phyloP scores from a whole-genome alignment of 169 alveolate genomes.

The Eimeria necatrix region DNA sequence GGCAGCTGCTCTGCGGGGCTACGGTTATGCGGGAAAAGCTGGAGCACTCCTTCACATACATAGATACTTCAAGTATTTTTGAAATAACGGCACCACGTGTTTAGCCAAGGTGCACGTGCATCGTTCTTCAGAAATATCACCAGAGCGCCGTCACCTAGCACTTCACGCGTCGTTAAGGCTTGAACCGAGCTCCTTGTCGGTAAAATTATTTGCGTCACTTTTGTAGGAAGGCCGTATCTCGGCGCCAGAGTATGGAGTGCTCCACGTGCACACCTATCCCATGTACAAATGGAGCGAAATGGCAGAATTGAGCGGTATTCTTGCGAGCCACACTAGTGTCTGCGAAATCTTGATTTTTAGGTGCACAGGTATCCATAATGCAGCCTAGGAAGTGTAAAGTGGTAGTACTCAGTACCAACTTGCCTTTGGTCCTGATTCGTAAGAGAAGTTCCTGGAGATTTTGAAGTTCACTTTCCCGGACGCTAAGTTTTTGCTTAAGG shows the following conservation, averaged over 20 bases:
- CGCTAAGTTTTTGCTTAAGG: slow-evolving; percentile 23
- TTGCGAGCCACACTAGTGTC: no score
- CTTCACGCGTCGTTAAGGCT: no score
- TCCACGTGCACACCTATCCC: slow-evolving; percentile 58
- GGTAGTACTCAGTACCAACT: not conserved
- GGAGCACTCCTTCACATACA: no score
- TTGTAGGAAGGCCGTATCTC: slow-evolving; percentile 12
- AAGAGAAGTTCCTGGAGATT: slow-evolving; percentile 25
- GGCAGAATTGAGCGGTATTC: not conserved
- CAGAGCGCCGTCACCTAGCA: no score
- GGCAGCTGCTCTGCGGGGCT: no score
- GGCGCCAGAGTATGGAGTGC: slow-evolving; percentile 33
- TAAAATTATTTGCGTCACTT: not conserved
- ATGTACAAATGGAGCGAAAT: not conserved
- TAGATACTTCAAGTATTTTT: no score
- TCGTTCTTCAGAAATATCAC: no score
- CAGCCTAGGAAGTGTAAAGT: not conserved
- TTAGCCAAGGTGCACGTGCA: no score
- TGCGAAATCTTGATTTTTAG: not conserved
- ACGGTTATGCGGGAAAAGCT: no score
- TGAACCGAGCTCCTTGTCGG: no score
- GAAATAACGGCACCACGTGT: no score
- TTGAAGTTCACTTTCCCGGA: slow-evolving; percentile 25
- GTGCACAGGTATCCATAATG: no score
- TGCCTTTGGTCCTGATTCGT: slow-evolving; percentile 47